Base-by-base conservation (phyloP, 1,139 yeast genomes). In the Kodamaea sp. region DNA sequence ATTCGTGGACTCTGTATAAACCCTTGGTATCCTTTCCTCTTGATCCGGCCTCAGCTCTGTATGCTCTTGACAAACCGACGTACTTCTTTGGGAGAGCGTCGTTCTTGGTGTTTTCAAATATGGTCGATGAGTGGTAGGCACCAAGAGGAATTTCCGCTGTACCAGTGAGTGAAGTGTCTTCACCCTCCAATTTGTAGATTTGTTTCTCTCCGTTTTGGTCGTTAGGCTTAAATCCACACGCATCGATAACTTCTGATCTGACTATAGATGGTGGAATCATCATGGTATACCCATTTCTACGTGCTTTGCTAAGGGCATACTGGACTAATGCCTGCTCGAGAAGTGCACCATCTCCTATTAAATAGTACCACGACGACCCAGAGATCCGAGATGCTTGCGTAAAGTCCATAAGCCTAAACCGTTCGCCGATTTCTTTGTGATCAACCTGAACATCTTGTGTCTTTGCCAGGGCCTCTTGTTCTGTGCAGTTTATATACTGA, bases 121-220 rank as follows among this genome's bases (percentile, higher is more conserved):
- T 43, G 3, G 51, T 43, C 3, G 66, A 60, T 1, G 69, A 59
- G 8, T 76, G 78, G 42, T 83, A 63, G 0, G 90, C 97, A 0
- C 97, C 98, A 22, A 94, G 60, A 0, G 98, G 88, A 26, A 94
- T 90, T 54, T 94, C 99, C 0, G 98, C 96, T 0, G 99, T 94
- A 2, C 97, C 98, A 0, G 92, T 83, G 24, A 94, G 64, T 26
- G 95, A 83, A 34, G 83, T 60, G 11, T 59, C 57, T 26, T 75
- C 78, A 5, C 53, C 57, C 2, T 66, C 61, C 11, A 88, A 55
- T 32, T 74, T 74, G 57, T 90, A 94, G 0, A 89, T 81, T 54
- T 94, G 99, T 36, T 82, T 82, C 49, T 89, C 97, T 38, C 82
- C 80, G 48, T 86, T 85, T 47, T 81, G 83, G 54, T 92, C 98